phyloP scores from a whole-genome alignment of 2,329 filamentous ascomycete species.

The Lasiodiplodia sp. region DNA sequence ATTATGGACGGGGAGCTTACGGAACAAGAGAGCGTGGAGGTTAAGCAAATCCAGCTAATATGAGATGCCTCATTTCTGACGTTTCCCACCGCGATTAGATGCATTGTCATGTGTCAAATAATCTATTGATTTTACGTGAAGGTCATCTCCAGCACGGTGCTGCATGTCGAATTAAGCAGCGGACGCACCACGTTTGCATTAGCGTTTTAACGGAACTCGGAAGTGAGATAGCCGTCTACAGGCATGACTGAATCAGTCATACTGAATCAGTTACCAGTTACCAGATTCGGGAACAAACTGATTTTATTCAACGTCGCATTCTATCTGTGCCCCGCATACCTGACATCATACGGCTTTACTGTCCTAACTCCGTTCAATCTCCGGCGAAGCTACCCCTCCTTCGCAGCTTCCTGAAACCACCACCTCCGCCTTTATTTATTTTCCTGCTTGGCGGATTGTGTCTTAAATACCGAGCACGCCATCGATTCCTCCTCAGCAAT shows the following conservation, averaged over 20 bases:
- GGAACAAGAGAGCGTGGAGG: neutral
- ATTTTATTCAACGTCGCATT: neutral
- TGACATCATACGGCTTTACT: conserved; percentile 2
- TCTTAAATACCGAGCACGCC: neutral
- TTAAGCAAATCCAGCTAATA: neutral
- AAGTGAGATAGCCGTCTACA: neutral
- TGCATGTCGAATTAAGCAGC: neutral
- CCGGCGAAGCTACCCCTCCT: neutral
- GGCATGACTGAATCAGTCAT: neutral
- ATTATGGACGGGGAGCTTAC: conserved; percentile 30
- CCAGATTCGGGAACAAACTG: neutral
- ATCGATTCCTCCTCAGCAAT: neutral
- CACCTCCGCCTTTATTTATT: neutral
- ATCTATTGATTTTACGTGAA: neutral
- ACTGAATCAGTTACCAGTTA: neutral
- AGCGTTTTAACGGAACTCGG: neutral
- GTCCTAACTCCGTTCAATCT: neutral
- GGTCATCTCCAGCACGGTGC: neutral
- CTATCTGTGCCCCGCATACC: neutral
- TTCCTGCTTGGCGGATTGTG: neutral
- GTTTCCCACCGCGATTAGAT: neutral
- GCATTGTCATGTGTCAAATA: too few species aligned
- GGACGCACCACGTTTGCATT: neutral
- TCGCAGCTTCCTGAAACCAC: neutral
- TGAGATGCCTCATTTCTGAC: neutral